Evolutionary conservation across 108 stramenopile genomes (phyloP).

Genomic region (Cyclostephanos invisitatus): DNA sequence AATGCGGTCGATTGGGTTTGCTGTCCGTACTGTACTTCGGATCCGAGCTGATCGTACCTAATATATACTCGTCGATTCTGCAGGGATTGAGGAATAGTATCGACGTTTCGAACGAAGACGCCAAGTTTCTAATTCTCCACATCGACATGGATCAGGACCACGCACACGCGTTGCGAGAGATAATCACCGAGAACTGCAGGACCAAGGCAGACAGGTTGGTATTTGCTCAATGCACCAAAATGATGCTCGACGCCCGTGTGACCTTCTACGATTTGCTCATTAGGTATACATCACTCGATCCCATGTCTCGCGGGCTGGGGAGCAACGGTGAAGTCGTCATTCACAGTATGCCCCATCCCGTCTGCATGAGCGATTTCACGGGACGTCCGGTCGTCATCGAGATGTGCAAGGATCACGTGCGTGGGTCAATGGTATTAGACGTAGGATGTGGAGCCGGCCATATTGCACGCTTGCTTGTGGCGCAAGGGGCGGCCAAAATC

Average conservation of each 20-base stretch:
- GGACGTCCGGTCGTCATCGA: background rate
- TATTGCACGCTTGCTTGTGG: background rate
- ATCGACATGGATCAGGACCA: constrained; percentile 8
- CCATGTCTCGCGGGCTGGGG: too few species aligned
- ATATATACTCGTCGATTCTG: constrained; percentile 16
- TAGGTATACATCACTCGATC: background rate
- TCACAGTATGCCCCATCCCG: too few species aligned
- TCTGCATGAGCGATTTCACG: constrained; percentile 6
- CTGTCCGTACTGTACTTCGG: constrained; percentile 21
- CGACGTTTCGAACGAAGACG: constrained; percentile 2
- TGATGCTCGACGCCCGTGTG: constrained; percentile 13
- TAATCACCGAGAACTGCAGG: constrained; percentile 10
- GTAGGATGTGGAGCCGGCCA: constrained; percentile 1
- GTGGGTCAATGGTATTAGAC: background rate
- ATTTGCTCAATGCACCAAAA: background rate
- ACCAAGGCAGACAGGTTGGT: constrained; percentile 13
- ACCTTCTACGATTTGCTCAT: constrained; percentile 13
- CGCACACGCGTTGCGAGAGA: constrained; percentile 13
- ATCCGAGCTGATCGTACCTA: constrained; percentile 21
- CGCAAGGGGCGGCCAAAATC: constrained; percentile 6
- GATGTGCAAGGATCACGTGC: constrained; percentile 2
- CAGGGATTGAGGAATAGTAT: constrained; percentile 17
- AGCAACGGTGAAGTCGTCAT: too few species aligned
- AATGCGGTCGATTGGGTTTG: constrained; percentile 10
- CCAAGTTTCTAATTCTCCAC: constrained; percentile 4